Base-by-base conservation (phyloP, 164 flowering plant genomes). In the Malania oleifera region DNA sequence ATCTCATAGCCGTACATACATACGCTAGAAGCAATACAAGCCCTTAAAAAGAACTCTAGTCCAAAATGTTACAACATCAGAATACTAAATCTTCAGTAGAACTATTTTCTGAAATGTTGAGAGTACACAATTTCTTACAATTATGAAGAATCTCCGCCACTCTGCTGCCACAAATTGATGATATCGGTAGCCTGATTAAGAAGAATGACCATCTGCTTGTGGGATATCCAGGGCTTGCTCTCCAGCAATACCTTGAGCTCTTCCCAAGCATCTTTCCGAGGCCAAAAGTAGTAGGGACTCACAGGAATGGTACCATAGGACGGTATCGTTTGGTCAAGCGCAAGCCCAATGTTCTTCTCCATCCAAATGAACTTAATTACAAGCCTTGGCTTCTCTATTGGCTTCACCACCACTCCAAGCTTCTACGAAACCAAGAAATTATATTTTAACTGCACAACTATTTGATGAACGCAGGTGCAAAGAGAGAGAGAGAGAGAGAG, bases 241-340 rank as follows among this genome's bases (percentile, higher is more conserved):
- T 47, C 52, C 52, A 47, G 24, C 24, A 47, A 20, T 17, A 47
- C 26, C 52, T 47, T 47, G 26, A 47, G 24, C 52, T 47, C 52
- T 6, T 47, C 52, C 52, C 52, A 20, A 20, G 52, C 52, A 47
- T 47, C 52, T 25, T 47, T 47, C 24, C 28, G n/a, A 14, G 52
- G 52, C 52, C 24, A 47, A 20, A 47, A 47, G 52, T 20, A 47
- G 28, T 20, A 47, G 10, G 52, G 26, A 24, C 52, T 47, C 52
- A 47, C 10, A 12, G 52, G 52, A 25, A 47, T 25, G 24, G 26
- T 47, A 5, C 52, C 52, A 14, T 47, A 14, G 5, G 13, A 12
- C 26, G 28, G 52, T 20, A 25, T 47, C 52, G 12, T 24, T 14
- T 47, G 52, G 12, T 47, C 52, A 22, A 47, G 3, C 24, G 26